A percentile compares a stretch with the other conserved stretches of the same genome.
Conservation (phyloP, 148 eudicot genomes). For the Simmondsia chinensis region DNA sequence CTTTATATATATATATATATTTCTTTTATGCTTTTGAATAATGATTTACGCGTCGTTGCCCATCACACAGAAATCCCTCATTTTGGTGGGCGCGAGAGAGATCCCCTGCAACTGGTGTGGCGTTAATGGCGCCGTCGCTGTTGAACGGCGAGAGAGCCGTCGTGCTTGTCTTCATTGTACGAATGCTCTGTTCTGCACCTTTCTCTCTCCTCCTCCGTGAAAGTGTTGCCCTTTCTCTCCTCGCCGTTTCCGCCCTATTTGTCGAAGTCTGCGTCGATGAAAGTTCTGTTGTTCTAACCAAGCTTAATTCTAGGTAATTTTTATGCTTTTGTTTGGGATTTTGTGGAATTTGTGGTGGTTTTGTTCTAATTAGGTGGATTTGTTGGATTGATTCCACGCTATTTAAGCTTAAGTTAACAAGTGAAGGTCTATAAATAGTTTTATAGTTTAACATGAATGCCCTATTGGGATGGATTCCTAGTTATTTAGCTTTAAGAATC, state of each 20-base stretch:
- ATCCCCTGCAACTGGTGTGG: too few species aligned
- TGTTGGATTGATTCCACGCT: too few species aligned
- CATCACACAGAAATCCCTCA: too few species aligned
- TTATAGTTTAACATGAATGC: background rate
- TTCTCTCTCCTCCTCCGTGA: slow-evolving; percentile 42
- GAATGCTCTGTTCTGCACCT: slow-evolving; percentile 33
- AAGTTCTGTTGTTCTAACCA: slow-evolving; percentile 16
- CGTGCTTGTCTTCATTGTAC: slow-evolving; percentile 39
- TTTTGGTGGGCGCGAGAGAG: too few species aligned
- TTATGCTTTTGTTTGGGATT: background rate
- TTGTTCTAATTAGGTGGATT: too few species aligned
- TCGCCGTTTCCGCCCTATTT: slow-evolving; percentile 37
- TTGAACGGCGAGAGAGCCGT: slow-evolving; percentile 86
- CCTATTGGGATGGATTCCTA: background rate
- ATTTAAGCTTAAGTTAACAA: too few species aligned
- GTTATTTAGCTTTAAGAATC: too few species aligned
- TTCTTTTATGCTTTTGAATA: too few species aligned
- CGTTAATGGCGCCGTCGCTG: slow-evolving; percentile 37
- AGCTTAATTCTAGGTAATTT: slow-evolving; percentile 46
- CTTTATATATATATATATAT: too few species aligned
- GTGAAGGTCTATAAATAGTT: too few species aligned
- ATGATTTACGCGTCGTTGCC: too few species aligned
- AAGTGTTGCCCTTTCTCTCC: slow-evolving; percentile 33
- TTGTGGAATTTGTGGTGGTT: background rate
- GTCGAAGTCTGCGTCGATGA: slow-evolving; percentile 62